Base-by-base conservation (phyloP, 202 grass and related monocot species). In the Alloteropsis angusta region DNA sequence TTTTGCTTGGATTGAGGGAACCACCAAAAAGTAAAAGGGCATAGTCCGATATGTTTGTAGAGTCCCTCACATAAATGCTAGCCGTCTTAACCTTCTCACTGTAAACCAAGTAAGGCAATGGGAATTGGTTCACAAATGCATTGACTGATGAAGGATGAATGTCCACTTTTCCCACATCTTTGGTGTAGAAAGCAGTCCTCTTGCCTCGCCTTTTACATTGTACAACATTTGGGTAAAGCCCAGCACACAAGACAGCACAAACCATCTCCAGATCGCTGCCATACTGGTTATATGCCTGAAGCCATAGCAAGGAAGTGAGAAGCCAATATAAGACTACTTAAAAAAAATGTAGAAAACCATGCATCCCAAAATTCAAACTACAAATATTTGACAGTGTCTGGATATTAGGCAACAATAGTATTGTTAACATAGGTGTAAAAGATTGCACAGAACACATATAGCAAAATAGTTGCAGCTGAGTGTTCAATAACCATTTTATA, bases 1-100 rank as follows among this genome's bases (percentile, higher is more conserved):
- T 92, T 82, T 85, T 88, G 61, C 89, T 92, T 18, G 74, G 83
- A 65, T 47, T 74, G 25, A 94, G 42, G 35, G 80, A 83, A 71
- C 95, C 95, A 70, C 95, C 95, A 87, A 98, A 98, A 41, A 98
- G 83, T 60, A 98, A 80, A 74, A 98, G 90, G 65, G 89, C 85
- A 43, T 98, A 98, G 79, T 98, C 95, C 9, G 95, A 98, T 83
- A 98, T 92, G 60, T 98, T 98, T 78, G 95, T 98, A 3, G 89
- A 92, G 81, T 98, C 95, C 70, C 91, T 92, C 14, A 98, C 84
- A 85, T 84, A 98, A 76, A 98, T 90, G 78, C 69, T 88, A 46
- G 89, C 85, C 5, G 95, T 90, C 70, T 98, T 98, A 65, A 98
- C 91, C 87, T 92, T 98, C 64, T 98, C 89, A 36, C 95, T 94